A percentile compares a stretch with the other conserved stretches of the same genome.
Conservation (phyloP, 208 protist genomes). For the Acanthamoeba divionensis region DNA sequence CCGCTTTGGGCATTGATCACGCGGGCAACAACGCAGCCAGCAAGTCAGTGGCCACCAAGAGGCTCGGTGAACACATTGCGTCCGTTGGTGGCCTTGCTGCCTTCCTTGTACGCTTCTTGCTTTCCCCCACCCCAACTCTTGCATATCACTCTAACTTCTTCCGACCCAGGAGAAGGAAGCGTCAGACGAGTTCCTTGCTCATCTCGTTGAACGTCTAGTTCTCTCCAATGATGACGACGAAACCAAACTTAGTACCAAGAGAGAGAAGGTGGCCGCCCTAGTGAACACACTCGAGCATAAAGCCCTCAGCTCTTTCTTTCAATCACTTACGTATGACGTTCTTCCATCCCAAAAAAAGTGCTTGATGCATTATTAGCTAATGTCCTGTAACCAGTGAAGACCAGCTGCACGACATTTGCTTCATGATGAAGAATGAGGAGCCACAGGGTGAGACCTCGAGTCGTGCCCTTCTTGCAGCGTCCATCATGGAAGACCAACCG, state of each 20-base stretch:
- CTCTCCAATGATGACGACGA: neutral
- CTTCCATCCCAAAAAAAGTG: no score
- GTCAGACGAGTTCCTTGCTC: neutral
- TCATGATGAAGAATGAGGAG: no score
- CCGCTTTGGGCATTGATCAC: neutral
- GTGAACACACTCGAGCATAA: neutral
- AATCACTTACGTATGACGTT: neutral
- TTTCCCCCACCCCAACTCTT: neutral
- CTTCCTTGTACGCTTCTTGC: neutral
- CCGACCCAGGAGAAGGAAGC: neutral
- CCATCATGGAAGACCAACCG: no score
- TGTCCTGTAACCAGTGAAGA: no score
- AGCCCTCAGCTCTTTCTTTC: neutral
- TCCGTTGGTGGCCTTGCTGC: neutral
- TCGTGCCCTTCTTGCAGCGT: no score
- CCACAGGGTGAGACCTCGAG: no score
- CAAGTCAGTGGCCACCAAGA: neutral
- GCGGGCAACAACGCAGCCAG: neutral
- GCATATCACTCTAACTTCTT: neutral
- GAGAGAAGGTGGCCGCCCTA: neutral
- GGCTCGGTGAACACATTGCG: neutral
- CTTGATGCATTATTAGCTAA: no score
- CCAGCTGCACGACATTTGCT: no score
- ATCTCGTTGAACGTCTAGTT: neutral
- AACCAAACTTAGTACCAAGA: neutral